Base-by-base conservation (phyloP, 148 eudicot species). In the Silene conica region DNA sequence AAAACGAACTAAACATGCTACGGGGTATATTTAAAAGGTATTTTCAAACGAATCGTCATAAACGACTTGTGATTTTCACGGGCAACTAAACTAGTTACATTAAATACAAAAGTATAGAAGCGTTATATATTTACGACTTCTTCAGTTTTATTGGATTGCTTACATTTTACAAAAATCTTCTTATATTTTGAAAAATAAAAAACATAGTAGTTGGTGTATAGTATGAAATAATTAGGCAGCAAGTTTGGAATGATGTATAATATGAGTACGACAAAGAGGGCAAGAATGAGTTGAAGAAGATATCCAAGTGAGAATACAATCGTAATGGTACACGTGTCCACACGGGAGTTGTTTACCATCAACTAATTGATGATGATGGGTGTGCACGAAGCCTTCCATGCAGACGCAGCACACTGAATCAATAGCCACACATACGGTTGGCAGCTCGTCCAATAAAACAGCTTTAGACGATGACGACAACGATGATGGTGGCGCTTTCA, bases 261-360 rank as follows among this genome's bases (percentile, higher is more conserved):
- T 56, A 41, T 63, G 20, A 73, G 70, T 75, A 19, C 92, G 88
- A 77, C 92, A 88, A 70, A 88, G 87, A 74, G 92, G 92, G 70
- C 92, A 88, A 16, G 89, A 81, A 45, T 73, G 66, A 25, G 73
- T 81, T 52, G 52, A 78, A 63, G 74, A 70, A 50, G 75, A 83
- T 55, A 88, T 57, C 92, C 92, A 88, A 22, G 66, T 45, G 59
- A 75, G 20, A 18, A 88, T 85, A 76, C 92, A 88, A 62, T 28
- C 64, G 21, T 70, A 64, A 66, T 88, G 92, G 80, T 81, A 88
- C 43, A 86, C 83, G 76, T 88, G 92, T 38, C 89, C 87, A 6
- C 92, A 88, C 0, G 84, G 78, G 63, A 82, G 80, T 63, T 74
- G 83, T 55, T 85, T 78, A 9, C 80, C 89, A 18, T 4, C 67